Evolutionary conservation across 2,329 filamentous ascomycete species (phyloP).

Genomic region (Pseudodiploospora longispora): DNA sequence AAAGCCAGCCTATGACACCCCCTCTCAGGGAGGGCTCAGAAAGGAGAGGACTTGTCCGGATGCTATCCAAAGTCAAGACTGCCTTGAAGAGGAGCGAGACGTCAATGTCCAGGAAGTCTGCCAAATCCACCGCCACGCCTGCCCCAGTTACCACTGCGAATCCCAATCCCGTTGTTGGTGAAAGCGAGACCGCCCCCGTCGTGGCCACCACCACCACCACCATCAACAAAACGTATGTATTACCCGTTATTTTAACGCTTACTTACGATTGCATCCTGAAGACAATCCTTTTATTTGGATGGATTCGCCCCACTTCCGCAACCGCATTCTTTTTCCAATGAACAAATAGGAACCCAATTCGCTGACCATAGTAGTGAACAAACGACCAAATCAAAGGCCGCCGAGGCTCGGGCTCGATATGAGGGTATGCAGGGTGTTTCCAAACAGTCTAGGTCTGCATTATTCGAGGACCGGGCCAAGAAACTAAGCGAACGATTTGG

Average conservation of each 20-base stretch:
- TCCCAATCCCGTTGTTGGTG: not conserved
- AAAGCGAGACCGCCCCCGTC: constrained; percentile 5
- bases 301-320: too few species aligned
- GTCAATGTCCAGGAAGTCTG: not conserved
- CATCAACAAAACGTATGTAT: constrained; percentile 5
- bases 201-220: not conserved
- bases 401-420: constrained; percentile 20
- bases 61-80: constrained; percentile 42
- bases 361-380: too few species aligned
- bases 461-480: constrained; percentile 49
- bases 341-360: not conserved
- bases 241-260: not conserved
- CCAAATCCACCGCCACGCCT: not conserved
- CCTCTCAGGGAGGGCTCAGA: constrained; percentile 14
- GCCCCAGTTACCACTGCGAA: not conserved
- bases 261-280: too few species aligned
- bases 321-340: not conserved
- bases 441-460: constrained; percentile 39
- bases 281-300: too few species aligned
- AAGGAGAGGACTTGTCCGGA: constrained; percentile 40
- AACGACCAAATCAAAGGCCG: constrained; percentile 2
- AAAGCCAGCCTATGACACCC: too few species aligned
- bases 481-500: constrained; percentile 48
- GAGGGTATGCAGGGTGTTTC: constrained; percentile 24
- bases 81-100: constrained; percentile 38